Base-by-base conservation (phyloP, 2,329 filamentous ascomycete species). In the Uncinocarpus reesii region DNA sequence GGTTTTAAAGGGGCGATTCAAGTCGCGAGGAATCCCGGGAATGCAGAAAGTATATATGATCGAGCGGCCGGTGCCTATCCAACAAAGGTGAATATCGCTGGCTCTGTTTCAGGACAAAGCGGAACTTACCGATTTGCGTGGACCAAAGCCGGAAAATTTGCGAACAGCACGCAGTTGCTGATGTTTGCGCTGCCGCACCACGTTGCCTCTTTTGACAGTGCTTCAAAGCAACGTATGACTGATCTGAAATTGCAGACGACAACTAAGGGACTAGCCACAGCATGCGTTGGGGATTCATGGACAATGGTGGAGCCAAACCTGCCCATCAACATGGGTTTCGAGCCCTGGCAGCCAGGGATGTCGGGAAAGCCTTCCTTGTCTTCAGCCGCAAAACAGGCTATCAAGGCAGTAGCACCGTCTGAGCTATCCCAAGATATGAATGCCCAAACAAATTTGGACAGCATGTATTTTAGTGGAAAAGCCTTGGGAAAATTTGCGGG, bases 151-250 rank as follows among this genome's bases (percentile, higher is more conserved):
- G 90, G 89, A 4, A 71, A 79, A 29, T 61, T 72, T 13, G 64
- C 68, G 5, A 70, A 77, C 13, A 76, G 71, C 51, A 65, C 64
- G 7, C 66, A 73, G 2, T 71, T 95, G 18, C 72, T 92, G 54
- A 92, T 94, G 81, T 95, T 84, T 62, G 86, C 85, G 13, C 70
- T 98, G 41, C 87, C 89, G 18, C 92, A 96, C 63, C 92, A 96
- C 56, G 62, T 86, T 2, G 71, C 79, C 26, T 87, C 85, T 0
- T 89, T 96, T 52, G 78, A 86, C 55, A 56, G 64, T 0, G 65
- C 65, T 1, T 79, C 78, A 7, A 68, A 67, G 8, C 67, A 71
- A 20, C 70, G 71, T 6, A 59, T 70, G 32, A 77, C 70, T 2
- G 63, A 69, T 3, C 62, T 92, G 1, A 72, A 77, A 53, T 69